phyloP scores from a whole-genome alignment of 345 rosid genomes.

The Passiflora organensis region DNA sequence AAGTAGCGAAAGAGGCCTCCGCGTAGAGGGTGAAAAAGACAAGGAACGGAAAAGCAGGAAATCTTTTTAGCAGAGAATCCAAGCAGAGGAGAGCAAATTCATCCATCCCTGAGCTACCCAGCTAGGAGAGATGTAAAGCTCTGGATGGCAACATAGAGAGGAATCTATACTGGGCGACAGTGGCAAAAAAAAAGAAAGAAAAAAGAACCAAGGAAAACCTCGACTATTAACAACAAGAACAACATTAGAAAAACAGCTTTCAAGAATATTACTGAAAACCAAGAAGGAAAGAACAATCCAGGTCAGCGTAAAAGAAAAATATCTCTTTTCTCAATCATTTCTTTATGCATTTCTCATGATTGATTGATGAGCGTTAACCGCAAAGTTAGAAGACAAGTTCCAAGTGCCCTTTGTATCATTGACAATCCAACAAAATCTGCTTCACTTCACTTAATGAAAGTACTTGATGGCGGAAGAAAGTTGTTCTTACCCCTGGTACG shows the following conservation, averaged over 20 bases:
- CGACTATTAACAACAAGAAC: slow-evolving; percentile 23
- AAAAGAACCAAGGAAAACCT: slow-evolving; percentile 27
- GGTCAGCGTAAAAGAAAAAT: slow-evolving; percentile 32
- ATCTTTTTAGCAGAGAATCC: slow-evolving; percentile 44
- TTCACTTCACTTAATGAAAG: neutral
- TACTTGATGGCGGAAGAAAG: slow-evolving; percentile 7
- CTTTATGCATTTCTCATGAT: slow-evolving; percentile 50
- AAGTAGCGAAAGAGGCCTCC: slow-evolving; percentile 36
- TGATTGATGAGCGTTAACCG: slow-evolving; percentile 56
- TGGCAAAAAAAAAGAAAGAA: slow-evolving; percentile 27
- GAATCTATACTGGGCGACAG: slow-evolving; percentile 68
- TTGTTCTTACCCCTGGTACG: neutral
- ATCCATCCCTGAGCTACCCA: slow-evolving; percentile 26
- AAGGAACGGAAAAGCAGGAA: slow-evolving; percentile 35
- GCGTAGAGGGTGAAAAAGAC: slow-evolving; percentile 25
- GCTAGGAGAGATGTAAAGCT: slow-evolving; percentile 16
- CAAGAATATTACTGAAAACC: slow-evolving; percentile 54
- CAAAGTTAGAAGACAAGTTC: slow-evolving; percentile 25
- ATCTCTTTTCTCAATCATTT: slow-evolving; percentile 45
- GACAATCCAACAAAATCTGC: slow-evolving; percentile 12
- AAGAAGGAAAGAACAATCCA: slow-evolving; percentile 46
- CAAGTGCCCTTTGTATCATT: slow-evolving; percentile 13
- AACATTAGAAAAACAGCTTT: slow-evolving; percentile 15
- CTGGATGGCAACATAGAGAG: slow-evolving; percentile 32
- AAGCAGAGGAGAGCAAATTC: slow-evolving; percentile 31